Evolutionary conservation across 106 monocot species (phyloP), one percentile per base, ranked within the genome.

Genomic region (Dendrobium huoshanense): DNA sequence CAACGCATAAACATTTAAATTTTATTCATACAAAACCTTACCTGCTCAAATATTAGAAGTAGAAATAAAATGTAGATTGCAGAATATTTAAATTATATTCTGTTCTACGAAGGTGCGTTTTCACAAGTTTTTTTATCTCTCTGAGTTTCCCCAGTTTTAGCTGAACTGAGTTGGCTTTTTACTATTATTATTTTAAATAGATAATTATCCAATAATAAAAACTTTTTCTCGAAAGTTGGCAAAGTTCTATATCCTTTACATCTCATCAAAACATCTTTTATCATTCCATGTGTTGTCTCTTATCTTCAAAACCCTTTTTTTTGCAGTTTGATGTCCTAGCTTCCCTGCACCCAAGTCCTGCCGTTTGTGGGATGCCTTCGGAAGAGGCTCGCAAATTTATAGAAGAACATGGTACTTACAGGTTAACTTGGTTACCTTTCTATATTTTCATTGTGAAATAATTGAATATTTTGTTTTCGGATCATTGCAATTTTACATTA

Each of bases 301-400:
- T 51, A 51, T 15, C 51, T 51, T 51, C 51, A 15, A 51, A 51
- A 51, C 3, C 3, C 3, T 51, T 13, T 74, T 75, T 45, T 43
- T 54, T 88, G 77, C 86, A 97, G 94, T 97, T 90, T 81, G 89
- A 86, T 17, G 86, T 97, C 29, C 82, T 97, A 79, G 80, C 86
- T 79, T 90, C 94, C 80, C 86, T 94, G 74, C 96, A 97, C 75
- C 96, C 96, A 67, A 97, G 79, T 82, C 94, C 94, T 41, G 96
- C 94, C 9, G 92, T 97, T 82, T 94, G 96, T 84, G 96, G 96
- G 73, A 80, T 94, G 80, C 94, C 94, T 18, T 87, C 82, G 54
- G 92, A 94, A 78, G 84, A 89, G 65, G 92, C 92, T 22, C 94
- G 94, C 13, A 73, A 73, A 70, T 91, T 90, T 79, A 94, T 97